Conservation (phyloP, 2,329 filamentous ascomycete species). For the Fusarium concolor region DNA sequence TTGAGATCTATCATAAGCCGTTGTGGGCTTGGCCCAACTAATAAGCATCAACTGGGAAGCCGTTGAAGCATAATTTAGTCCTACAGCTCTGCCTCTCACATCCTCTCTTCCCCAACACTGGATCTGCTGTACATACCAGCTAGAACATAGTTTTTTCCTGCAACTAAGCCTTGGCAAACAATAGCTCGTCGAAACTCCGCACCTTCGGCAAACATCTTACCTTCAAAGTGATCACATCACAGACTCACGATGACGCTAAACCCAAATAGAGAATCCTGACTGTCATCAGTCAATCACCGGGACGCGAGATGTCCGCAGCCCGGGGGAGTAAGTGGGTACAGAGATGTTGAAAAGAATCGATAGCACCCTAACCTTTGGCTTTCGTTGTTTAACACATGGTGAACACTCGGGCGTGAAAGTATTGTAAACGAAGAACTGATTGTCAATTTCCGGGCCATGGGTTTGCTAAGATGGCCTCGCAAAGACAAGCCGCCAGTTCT, state of each 20-base stretch:
- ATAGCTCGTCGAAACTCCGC: slow-evolving; percentile 20
- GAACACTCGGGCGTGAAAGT: background rate
- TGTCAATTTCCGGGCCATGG: slow-evolving; percentile 30
- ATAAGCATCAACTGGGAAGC: background rate
- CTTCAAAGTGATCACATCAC: slow-evolving; percentile 10
- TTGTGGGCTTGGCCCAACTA: background rate
- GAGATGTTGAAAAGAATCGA: slow-evolving; percentile 5
- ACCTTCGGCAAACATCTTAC: slow-evolving; percentile 29
- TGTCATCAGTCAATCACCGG: slow-evolving; percentile 22
- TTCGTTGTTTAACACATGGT: background rate
- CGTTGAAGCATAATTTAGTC: slow-evolving; percentile 1
- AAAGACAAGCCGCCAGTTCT: slow-evolving; percentile 45
- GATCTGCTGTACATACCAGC: background rate
- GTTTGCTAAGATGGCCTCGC: slow-evolving; percentile 17
- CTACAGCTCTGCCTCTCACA: background rate
- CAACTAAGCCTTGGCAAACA: background rate
- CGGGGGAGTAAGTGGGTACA: slow-evolving; percentile 29
- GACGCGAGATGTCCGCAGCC: slow-evolving; percentile 25
- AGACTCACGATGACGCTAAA: slow-evolving; percentile 22
- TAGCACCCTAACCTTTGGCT: background rate
- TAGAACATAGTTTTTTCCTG: background rate
- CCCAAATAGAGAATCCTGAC: slow-evolving; percentile 20
- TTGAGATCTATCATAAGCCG: background rate
- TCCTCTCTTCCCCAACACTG: background rate
- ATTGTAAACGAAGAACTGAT: background rate